Base-by-base conservation (phyloP, 2,329 filamentous ascomycete species). In the Trichoderma cornu-damae region DNA sequence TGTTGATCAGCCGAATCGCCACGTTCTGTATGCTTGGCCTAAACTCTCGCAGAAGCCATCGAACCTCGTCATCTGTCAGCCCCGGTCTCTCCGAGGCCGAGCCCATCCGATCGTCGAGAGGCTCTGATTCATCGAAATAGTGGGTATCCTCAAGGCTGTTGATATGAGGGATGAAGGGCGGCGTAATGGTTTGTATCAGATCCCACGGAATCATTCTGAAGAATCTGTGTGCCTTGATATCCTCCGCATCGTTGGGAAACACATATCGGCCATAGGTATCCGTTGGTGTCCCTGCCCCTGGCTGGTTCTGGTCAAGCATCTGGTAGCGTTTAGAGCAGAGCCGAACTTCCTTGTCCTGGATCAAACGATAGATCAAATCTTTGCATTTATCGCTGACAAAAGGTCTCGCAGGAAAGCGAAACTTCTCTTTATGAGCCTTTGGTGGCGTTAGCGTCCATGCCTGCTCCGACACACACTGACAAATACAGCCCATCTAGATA, bases 211-310 rank as follows among this genome's bases (percentile, higher is more conserved):
- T 83, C 49, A 84, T 83, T 57, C 79, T 80, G 75, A 97, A 97
- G 81, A 93, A 97, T 9, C 84, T 82, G 72, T 97, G 94, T 3
- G 79, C 74, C 69, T 95, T 96, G 76, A 97, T 95, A 56, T 96
- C 91, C 62, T 89, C 84, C 1, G 89, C 92, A 66, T 96, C 92
- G 60, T 94, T 82, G 0, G 88, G 78, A 65, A 90, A 93, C 3
- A 97, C 92, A 55, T 88, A 87, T 30, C 84, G 77, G 1, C 74
- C 64, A 53, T 66, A 62, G 3, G 62, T 58, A n/a, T 69, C 68
- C 8, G 57, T 61, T 28, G 56, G 59, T 22, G 60, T 60, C 11
- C 59, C 61, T 3, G 56, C 24, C 6, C 68, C 65, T 8, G 64
- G 57, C 1, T 66, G 62, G 11, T 55, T 62, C 24, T 68, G 63